Evolutionary conservation across 2,329 filamentous ascomycete species (phyloP), one percentile per base, ranked within the genome.

Genomic region (Aspergillus sp.): DNA sequence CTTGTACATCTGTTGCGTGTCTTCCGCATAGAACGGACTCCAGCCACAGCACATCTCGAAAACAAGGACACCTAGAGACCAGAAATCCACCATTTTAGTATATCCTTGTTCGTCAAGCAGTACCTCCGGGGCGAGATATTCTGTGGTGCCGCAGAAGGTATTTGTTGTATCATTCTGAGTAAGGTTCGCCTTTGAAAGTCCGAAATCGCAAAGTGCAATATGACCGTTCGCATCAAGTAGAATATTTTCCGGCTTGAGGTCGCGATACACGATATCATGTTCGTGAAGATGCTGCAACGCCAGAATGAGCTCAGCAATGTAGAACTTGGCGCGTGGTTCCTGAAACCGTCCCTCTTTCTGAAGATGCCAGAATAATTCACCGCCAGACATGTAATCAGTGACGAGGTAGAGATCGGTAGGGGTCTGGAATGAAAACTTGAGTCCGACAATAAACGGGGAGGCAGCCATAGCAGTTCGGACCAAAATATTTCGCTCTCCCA

Each of bases 1-100:
- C 82, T 99, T 99, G 82, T 99, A 99, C 95, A 99, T 99, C 75
- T 99, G 95, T 76, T 99, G 95, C 0, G 95, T 99, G 71, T 99
- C 95, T 71, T 99, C 95, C 56, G 95, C 95, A 68, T 98, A 99
- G 78, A 99, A 99, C 0, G 95, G 95, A 69, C 92, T 97, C 95
- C 95, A 99, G 35, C 95, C 95, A 69, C 95, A 99, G 80, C 95
- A 99, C 95, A 99, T 99, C 76, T 99, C 95, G 69, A 99, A 99
- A 1, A 99, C 95, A 55, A 99, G 82, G 48, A 99, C 95, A 57
- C 95, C 95, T 12, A 99, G 83, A 2, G 95, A 99, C 95, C 95
- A 99, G 75, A 98, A 99, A 74, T 99, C 95, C 6, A 99, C 95
- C 95, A 99, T 98, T 79, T 98, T 98, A 55, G 95, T 98, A 76